Evolutionary conservation across 2,329 filamentous ascomycete genomes (phyloP).

Genomic region (Bipolaris sorokiniana): DNA sequence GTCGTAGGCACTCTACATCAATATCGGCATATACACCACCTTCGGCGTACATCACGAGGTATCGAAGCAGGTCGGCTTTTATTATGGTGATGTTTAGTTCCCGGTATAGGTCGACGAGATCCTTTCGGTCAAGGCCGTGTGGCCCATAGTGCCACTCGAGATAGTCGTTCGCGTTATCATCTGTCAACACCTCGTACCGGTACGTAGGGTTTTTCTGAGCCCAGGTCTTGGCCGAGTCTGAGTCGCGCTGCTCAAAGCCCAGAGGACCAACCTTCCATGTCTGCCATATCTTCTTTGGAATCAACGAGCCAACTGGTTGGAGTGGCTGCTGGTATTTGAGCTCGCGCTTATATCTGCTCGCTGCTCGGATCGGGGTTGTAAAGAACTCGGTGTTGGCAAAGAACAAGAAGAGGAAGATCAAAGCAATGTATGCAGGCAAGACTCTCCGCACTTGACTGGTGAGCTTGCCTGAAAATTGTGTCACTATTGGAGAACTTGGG

Average conservation of each 20-base stretch:
- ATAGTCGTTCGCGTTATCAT: constrained; percentile 70
- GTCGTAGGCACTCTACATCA: constrained; percentile 62
- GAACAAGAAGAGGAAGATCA: constrained; percentile 41
- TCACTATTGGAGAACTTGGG: constrained; percentile 41
- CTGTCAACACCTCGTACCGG: constrained; percentile 73
- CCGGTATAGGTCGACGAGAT: constrained; percentile 48
- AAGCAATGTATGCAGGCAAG: constrained; percentile 41
- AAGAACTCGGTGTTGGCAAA: constrained; percentile 44
- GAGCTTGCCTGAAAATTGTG: constrained; percentile 42
- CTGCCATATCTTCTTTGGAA: constrained; percentile 78
- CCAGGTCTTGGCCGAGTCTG: constrained; percentile 68
- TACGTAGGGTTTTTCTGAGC: constrained; percentile 68
- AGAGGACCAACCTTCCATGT: constrained; percentile 75
- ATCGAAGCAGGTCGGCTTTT: constrained; percentile 70
- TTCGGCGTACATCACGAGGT: constrained; percentile 71
- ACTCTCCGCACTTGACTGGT: constrained; percentile 45
- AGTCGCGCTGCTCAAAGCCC: constrained; percentile 68
- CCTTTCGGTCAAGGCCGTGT: constrained; percentile 68
- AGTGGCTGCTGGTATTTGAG: constrained; percentile 44
- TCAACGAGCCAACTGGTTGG: constrained; percentile 29
- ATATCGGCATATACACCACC: constrained; percentile 67
- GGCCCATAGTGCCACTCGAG: constrained; percentile 72
- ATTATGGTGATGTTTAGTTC: constrained; percentile 63
- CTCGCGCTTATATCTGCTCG: constrained; percentile 43
- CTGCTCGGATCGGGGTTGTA: constrained; percentile 42